phyloP scores from a whole-genome alignment of 2,329 filamentous ascomycete species.

The Neocucurbitaria cava region DNA sequence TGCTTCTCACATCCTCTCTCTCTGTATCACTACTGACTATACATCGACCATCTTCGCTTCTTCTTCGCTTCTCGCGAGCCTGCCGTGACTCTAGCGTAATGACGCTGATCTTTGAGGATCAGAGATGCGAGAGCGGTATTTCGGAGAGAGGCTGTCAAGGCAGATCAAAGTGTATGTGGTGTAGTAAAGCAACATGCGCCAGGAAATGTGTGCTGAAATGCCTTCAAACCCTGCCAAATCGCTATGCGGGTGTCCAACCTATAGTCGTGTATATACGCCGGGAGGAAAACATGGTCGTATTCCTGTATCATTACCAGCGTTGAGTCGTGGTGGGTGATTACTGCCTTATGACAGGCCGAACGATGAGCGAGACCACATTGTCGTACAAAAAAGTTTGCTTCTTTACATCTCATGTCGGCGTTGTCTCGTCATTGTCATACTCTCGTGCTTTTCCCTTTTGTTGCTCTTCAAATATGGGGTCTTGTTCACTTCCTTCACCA shows the following conservation, averaged over 20 bases:
- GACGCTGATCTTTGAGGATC: not conserved
- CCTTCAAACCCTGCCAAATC: not conserved
- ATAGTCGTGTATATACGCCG: not conserved
- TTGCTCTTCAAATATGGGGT: slow-evolving; percentile 31
- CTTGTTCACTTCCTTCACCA: slow-evolving; percentile 19
- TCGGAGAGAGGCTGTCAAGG: not conserved
- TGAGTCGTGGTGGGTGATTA: too few species aligned
- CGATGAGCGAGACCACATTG: too few species aligned
- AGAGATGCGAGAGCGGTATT: not conserved
- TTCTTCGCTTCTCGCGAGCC: too few species aligned
- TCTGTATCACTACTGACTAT: too few species aligned
- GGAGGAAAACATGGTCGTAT: not conserved
- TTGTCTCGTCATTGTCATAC: not conserved
- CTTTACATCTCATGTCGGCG: slow-evolving; percentile 3
- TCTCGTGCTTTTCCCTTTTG: slow-evolving; percentile 13
- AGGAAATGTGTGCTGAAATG: not conserved
- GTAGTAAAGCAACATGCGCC: not conserved
- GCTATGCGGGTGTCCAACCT: not conserved
- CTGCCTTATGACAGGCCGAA: too few species aligned
- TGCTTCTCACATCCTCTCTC: too few species aligned
- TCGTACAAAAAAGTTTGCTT: not conserved
- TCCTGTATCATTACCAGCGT: not conserved
- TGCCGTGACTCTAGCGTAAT: not conserved
- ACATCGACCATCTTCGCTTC: not conserved
- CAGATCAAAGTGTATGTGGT: not conserved